Base-by-base conservation (phyloP, 768 basidiomycete species). In the Phallus indusiatus region DNA sequence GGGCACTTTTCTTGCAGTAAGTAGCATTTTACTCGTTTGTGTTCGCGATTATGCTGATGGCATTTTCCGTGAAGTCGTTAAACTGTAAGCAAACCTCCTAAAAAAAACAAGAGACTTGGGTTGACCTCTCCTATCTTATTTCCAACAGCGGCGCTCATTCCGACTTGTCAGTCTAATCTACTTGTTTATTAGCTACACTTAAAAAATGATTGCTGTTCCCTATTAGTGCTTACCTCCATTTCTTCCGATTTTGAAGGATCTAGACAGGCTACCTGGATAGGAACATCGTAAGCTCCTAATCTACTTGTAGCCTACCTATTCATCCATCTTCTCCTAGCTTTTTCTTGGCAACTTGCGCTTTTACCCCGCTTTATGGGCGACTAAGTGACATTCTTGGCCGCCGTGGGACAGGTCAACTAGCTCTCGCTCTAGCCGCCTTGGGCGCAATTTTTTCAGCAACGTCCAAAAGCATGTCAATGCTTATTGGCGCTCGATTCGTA, bases 321-420 rank as follows among this genome's bases (percentile, higher is more conserved):
- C 24, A 50, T 33, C 34, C 17, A 34, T 18, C 24, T 16, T 53
- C 16, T 34, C 12, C 18, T 28, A 59, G 57, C 5, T 36, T 51
- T 37, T 53, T 59, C 11, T 50, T 59, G 36, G 48, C 57, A 24
- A 59, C 57, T 11, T 42, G 42, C n/a, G n/a, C 42, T 14, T 42
- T 42, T 42, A 14, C 42, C n/a, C 42, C 42, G 2, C 42, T 42
- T 42, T 42, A 42, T 10, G 42, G 42, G 4, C 42, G n/a, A 14
- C 42, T 42, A 14, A 14, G 14, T 4, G 42, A 42, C n/a, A 42
- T 42, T 11, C 42, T 42, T 12, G 42, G 42, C 4, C 42, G 42
- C 12, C 42, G n/a, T 4, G 9, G 42, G 12, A n/a, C 42, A 14
- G n/a, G n/a, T 42, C 42, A 42, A n/a, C 4, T n/a, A 10, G 42